Conservation (phyloP, 805 yeast genomes). For the Torulaspora delbrueckii region DNA sequence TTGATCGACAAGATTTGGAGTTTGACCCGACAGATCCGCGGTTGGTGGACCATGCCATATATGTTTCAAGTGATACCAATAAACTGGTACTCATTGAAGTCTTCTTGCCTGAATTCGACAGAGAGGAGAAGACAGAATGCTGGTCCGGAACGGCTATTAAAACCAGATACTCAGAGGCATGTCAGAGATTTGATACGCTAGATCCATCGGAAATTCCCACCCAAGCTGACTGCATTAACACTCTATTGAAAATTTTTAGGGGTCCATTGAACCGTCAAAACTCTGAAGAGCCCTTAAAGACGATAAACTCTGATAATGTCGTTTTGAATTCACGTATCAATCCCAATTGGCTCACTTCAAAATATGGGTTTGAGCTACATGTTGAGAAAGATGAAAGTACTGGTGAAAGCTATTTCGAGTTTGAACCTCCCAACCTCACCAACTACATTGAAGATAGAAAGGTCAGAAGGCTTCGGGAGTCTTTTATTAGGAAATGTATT, state of each 20-base stretch:
- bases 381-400: slow-evolving; percentile 28
- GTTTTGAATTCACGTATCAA: slow-evolving; percentile 55
- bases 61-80: slow-evolving; percentile 43
- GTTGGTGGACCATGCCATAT: slow-evolving; percentile 44
- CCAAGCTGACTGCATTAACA: slow-evolving; percentile 53
- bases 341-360: slow-evolving; percentile 45
- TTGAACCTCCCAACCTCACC: slow-evolving; percentile 47
- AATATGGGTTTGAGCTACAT: slow-evolving; percentile 42
- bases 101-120: slow-evolving; percentile 46
- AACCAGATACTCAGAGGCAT: slow-evolving; percentile 44
- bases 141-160: slow-evolving; percentile 48
- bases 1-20: slow-evolving; percentile 31
- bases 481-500: slow-evolving; percentile 48
- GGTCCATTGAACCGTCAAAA: slow-evolving; percentile 54
- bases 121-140: slow-evolving; percentile 41
- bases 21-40: slow-evolving; percentile 31
- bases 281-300: slow-evolving; percentile 45
- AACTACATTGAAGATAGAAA: slow-evolving; percentile 30
- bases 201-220: slow-evolving; percentile 41
- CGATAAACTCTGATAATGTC: slow-evolving; percentile 50
- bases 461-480: slow-evolving; percentile 40
- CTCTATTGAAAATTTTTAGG: slow-evolving; percentile 56
- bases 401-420: slow-evolving; percentile 24
- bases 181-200: slow-evolving; percentile 24
- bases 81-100: slow-evolving; percentile 51